A percentile compares a stretch with the other conserved stretches of the same genome.
phyloP scores from a whole-genome alignment of 2,329 filamentous ascomycete genomes.

The Calonectria honghensis region DNA sequence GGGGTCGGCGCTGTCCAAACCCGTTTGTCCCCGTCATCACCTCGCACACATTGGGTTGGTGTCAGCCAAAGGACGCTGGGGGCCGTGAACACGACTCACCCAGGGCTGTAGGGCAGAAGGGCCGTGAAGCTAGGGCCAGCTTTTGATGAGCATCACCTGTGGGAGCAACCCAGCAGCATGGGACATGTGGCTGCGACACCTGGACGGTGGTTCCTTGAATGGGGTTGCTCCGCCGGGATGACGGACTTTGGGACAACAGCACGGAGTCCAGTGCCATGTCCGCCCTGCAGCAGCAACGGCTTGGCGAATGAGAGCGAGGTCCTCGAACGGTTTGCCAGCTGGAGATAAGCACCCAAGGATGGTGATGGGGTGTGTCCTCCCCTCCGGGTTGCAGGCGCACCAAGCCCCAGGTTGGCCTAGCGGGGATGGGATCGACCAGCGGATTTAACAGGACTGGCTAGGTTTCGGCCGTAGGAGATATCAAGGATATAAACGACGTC shows the following conservation, averaged over 20 bases:
- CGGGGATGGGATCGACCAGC: conserved; percentile 15
- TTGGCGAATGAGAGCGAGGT: conserved; percentile 8
- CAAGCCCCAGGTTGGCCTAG: neutral
- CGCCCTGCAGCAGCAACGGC: conserved; percentile 10
- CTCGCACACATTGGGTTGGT: neutral
- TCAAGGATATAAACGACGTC: conserved; percentile 23
- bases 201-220: conserved; percentile 17
- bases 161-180: conserved; percentile 18
- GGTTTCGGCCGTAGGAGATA: conserved; percentile 26
- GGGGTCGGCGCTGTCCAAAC: conserved; percentile 5
- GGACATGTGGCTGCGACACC: conserved; percentile 25
- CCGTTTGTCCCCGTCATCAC: conserved; percentile 15
- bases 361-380: conserved; percentile 1
- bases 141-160: conserved; percentile 7
- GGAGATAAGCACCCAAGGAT: conserved; percentile 21
- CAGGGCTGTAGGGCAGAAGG: conserved; percentile 12
- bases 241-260: conserved; percentile 19
- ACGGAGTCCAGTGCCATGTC: conserved; percentile 14
- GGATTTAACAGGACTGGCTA: conserved; percentile 19
- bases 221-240: conserved; percentile 16
- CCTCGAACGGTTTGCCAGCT: conserved; percentile 16
- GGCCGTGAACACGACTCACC: neutral
- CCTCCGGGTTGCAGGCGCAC: neutral
- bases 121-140: conserved; percentile 7
- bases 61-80: neutral